A percentile compares a stretch with the other conserved stretches of the same genome.
Conservation (phyloP, 2,329 filamentous ascomycete genomes). For the Claviceps maximensis region DNA sequence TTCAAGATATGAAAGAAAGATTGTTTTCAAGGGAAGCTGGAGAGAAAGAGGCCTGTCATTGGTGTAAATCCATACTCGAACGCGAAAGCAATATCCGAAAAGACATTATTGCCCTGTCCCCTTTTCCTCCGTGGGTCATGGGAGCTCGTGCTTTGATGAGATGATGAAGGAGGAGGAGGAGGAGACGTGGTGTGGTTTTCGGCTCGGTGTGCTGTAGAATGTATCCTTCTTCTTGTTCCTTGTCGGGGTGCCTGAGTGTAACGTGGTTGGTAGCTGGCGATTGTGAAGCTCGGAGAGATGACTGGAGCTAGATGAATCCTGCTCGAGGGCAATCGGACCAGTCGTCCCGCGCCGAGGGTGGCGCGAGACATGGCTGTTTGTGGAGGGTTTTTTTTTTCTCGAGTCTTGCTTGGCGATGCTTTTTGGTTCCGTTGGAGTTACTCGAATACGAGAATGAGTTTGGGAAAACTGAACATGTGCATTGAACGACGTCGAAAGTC, state of each 20-base stretch:
- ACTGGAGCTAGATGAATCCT: not conserved
- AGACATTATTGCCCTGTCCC: conserved; percentile 10
- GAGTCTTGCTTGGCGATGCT: no score
- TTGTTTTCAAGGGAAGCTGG: not conserved
- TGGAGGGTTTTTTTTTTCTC: not conserved
- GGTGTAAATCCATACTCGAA: conserved; percentile 19
- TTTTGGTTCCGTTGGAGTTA: not conserved
- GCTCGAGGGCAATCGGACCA: not conserved
- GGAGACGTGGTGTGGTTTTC: not conserved
- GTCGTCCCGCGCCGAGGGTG: not conserved
- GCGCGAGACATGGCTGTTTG: conserved; percentile 2
- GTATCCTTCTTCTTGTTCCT: not conserved
- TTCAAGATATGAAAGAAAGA: no score
- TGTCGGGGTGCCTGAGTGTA: not conserved
- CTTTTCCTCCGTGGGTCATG: conserved; percentile 6
- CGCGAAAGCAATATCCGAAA: conserved; percentile 24
- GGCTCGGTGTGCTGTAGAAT: not conserved
- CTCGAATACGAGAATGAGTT: not conserved
- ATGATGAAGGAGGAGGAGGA: not conserved
- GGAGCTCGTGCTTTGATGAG: not conserved
- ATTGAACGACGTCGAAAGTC: not conserved
- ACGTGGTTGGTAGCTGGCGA: not conserved
- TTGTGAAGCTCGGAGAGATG: not conserved
- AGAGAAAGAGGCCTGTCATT: not conserved
- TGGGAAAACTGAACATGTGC: not conserved